Conservation (phyloP, 2,329 filamentous ascomycete genomes). For the Apiospora pterosperma region DNA sequence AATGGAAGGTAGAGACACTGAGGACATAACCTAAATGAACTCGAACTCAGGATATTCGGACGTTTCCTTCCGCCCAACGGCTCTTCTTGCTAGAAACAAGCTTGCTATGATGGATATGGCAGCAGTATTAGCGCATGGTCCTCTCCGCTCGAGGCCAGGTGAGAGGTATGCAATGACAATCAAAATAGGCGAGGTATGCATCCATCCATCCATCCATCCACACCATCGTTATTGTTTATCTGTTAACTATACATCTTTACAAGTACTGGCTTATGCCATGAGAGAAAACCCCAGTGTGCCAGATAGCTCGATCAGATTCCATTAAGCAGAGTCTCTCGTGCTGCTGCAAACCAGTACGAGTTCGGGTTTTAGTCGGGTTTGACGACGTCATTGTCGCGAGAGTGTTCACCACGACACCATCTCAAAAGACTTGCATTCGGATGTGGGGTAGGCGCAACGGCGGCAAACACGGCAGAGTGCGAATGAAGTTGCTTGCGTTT, state of each 20-base stretch:
- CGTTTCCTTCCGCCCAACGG: background rate
- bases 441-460: slow-evolving; percentile 1
- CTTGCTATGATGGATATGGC: background rate
- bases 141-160: background rate
- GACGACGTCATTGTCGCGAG: background rate
- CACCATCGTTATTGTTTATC: background rate
- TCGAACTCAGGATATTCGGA: background rate
- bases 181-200: background rate
- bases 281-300: background rate
- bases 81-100: background rate
- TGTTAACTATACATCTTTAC: background rate
- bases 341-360: background rate
- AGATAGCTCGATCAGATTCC: too few species aligned
- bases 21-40: background rate
- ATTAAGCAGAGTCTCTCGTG: background rate
- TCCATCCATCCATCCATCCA: background rate
- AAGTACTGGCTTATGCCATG: background rate
- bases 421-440: background rate
- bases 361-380: background rate
- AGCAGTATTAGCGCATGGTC: background rate
- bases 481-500: background rate
- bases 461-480: slow-evolving; percentile 3
- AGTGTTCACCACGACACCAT: background rate
- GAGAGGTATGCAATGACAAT: background rate
- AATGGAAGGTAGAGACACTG: background rate